Evolutionary conservation across 2,329 filamentous ascomycete genomes (phyloP).

Genomic region (Arthrobotrys entomopaga): DNA sequence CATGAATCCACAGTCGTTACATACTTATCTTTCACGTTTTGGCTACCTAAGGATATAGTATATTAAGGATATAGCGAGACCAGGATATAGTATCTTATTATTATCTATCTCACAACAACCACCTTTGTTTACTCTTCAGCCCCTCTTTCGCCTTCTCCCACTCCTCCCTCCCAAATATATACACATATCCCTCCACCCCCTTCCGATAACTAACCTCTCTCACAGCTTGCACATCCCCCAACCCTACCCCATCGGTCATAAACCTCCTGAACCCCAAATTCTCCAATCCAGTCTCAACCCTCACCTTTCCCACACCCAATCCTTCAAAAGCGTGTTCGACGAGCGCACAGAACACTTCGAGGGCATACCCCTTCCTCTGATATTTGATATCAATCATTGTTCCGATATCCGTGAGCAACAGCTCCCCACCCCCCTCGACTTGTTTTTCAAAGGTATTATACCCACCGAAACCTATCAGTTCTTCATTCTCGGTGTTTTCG

Average conservation of each 20-base stretch:
- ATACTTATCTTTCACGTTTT: no score
- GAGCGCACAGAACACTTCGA: slow-evolving; percentile 3
- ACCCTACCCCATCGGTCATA: slow-evolving; percentile 6
- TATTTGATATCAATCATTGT: slow-evolving; percentile 3
- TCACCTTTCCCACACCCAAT: background rate
- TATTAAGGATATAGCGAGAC: no score
- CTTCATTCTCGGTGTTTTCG: background rate
- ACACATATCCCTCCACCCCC: slow-evolving; percentile 7
- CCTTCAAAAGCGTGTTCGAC: slow-evolving; percentile 11
- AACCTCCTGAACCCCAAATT: slow-evolving; percentile 12
- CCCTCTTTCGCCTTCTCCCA: slow-evolving; percentile 1
- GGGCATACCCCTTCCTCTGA: slow-evolving; percentile 7
- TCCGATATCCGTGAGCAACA: slow-evolving; percentile 8
- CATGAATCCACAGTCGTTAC: no score
- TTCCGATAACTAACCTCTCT: slow-evolving; percentile 9
- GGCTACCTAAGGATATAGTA: no score
- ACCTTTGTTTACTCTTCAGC: background rate
- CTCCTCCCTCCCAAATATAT: background rate
- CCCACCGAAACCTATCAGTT: slow-evolving; percentile 9
- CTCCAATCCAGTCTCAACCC: slow-evolving; percentile 11
- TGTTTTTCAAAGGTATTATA: slow-evolving; percentile 16
- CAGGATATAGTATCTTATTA: no score
- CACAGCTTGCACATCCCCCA: background rate
- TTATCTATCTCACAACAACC: background rate
- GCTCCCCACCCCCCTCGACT: background rate